These are phyloP conservation scores for Sphagnum contortum DNA, from an alignment of 225 moss, liverwort and hornwort species.

Conservation along the genomic window DNA sequence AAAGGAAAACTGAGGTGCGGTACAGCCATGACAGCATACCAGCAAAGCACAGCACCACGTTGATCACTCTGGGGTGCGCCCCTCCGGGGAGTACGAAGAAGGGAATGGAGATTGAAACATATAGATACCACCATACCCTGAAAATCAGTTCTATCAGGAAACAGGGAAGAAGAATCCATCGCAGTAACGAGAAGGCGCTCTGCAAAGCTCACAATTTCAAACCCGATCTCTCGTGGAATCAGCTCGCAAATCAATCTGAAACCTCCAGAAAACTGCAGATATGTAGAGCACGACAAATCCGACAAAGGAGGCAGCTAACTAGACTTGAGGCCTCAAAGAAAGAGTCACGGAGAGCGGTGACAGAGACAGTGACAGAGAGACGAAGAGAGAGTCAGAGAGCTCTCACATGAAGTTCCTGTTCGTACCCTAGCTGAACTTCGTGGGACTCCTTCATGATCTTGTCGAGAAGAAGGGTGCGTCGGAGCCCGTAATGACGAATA, in stretches of 20 bases:
- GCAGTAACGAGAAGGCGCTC: constrained; percentile 53
- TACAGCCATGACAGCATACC: constrained; percentile 72
- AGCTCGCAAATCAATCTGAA: background rate
- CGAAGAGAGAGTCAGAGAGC: background rate
- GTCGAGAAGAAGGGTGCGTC: constrained; percentile 64
- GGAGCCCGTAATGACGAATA: constrained; percentile 60
- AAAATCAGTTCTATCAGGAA: constrained; percentile 42
- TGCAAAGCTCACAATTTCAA: background rate
- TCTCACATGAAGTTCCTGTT: constrained; percentile 60
- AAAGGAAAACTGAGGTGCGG: constrained; percentile 71
- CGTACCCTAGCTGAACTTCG: constrained; percentile 58
- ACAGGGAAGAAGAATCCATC: constrained; percentile 48
- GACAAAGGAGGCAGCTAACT: too few relatives aligned
- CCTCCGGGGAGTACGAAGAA: constrained; percentile 14
- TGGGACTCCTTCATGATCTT: constrained; percentile 46
- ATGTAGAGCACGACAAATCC: too few relatives aligned
- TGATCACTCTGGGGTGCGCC: constrained; percentile 11
- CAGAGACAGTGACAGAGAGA: background rate
- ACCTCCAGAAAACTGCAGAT: too few relatives aligned
- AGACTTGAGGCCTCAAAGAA: background rate
- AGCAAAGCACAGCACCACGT: constrained; percentile 36
- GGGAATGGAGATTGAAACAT: constrained; percentile 54
- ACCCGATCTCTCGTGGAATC: background rate
- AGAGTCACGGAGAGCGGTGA: background rate
- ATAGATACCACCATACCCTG: constrained; percentile 65